A percentile compares a stretch with the other conserved stretches of the same genome.
phyloP scores from a whole-genome alignment of 1,284 basidiomycete species.

The Cryptococcus maquisensis region DNA sequence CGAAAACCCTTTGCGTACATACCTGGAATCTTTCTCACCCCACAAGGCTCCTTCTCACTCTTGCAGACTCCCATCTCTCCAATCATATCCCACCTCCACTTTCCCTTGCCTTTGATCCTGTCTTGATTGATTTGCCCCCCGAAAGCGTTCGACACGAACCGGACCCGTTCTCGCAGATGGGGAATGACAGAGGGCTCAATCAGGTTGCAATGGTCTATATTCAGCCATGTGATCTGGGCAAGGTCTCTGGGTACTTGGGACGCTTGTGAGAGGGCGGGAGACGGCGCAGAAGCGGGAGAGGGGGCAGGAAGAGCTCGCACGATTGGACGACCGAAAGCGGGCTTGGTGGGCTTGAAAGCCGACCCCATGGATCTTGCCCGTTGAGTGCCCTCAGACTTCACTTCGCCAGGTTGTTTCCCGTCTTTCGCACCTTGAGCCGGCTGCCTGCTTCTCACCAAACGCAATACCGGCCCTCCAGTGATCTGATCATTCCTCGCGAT shows the following conservation, averaged over 20 bases:
- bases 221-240: slow-evolving; percentile 32
- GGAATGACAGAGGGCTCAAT: slow-evolving; percentile 18
- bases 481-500: slow-evolving; percentile 23
- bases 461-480: slow-evolving; percentile 17
- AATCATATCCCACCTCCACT: slow-evolving; percentile 29
- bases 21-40: slow-evolving; percentile 10
- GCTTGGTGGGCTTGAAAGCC: neutral
- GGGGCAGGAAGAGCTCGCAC: neutral
- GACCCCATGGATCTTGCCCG: neutral
- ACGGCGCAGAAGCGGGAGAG: too few species aligned
- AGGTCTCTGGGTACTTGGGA: neutral
- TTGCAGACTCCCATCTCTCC: slow-evolving; percentile 10
- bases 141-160: slow-evolving; percentile 19
- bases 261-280: neutral
- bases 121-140: slow-evolving; percentile 10
- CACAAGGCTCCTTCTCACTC: slow-evolving; percentile 5
- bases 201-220: slow-evolving; percentile 33
- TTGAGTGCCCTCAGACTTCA: neutral
- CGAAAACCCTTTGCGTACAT: neutral
- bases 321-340: neutral
- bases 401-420: neutral
- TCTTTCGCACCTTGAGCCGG: neutral
- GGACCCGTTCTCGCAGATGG: slow-evolving; percentile 17
- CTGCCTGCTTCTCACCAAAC: slow-evolving; percentile 18
- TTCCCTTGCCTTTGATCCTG: slow-evolving; percentile 29